Evolutionary conservation across 257 asterid species (phyloP).

Genomic region (Ligustrum vulgare): DNA sequence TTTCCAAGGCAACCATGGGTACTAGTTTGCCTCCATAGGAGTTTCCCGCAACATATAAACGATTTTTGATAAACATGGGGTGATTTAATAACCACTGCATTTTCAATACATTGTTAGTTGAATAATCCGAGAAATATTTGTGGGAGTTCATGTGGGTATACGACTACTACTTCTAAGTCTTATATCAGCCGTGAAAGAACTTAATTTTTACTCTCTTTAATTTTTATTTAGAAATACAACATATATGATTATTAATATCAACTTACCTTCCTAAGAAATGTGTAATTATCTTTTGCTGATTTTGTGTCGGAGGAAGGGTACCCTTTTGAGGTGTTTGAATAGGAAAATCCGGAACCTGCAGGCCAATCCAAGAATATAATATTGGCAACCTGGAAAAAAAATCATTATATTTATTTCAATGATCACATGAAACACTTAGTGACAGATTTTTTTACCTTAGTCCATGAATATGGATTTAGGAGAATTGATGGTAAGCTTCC

Average conservation of each 20-base stretch:
- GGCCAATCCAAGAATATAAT: conserved; percentile 32
- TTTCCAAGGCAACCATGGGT: conserved; percentile 13
- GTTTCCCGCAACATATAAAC: conserved; percentile 20
- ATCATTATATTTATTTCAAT: too few relatives aligned
- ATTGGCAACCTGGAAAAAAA: conserved; percentile 21
- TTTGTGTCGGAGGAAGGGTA: conserved; percentile 21
- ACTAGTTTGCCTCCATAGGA: conserved; percentile 27
- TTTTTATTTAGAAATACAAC: too few relatives aligned
- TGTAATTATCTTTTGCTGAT: not conserved
- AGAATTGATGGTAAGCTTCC: conserved; percentile 28
- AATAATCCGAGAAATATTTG: too few relatives aligned
- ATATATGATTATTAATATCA: too few relatives aligned
- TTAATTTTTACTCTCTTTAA: too few relatives aligned
- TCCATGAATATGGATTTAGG: conserved; percentile 39
- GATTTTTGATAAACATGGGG: conserved; percentile 22
- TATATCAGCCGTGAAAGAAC: too few relatives aligned
- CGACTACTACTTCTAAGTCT: too few relatives aligned
- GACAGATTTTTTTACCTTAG: conserved; percentile 30
- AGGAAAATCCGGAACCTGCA: conserved; percentile 33
- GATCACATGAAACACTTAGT: not conserved
- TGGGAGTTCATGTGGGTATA: too few relatives aligned
- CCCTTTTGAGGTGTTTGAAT: conserved; percentile 12
- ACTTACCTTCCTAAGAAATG: conserved; percentile 25
- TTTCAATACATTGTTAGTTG: not conserved
- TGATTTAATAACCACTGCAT: conserved; percentile 31